phyloP scores from a whole-genome alignment of 2,329 filamentous ascomycete species.

The Aureobasidium sp. region DNA sequence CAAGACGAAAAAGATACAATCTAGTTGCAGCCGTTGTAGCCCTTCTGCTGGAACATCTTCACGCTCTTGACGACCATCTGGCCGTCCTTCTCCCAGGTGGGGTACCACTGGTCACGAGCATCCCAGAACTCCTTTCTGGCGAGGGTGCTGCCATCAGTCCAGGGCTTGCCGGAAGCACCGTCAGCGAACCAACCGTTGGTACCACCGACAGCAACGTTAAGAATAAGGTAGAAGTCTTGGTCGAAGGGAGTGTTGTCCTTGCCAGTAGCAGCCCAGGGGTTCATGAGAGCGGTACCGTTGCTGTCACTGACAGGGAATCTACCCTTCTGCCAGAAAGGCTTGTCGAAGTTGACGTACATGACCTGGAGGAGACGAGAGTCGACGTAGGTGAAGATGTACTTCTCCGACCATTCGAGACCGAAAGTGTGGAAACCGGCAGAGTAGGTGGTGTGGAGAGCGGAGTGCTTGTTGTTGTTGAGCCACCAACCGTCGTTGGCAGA shows the following conservation, averaged over 20 bases:
- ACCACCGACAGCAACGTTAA: constrained; percentile 32
- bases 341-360: constrained; percentile 55
- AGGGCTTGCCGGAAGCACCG: constrained; percentile 63
- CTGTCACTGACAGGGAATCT: constrained; percentile 26
- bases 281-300: constrained; percentile 29
- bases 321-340: constrained; percentile 31
- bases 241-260: constrained; percentile 32
- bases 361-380: constrained; percentile 73
- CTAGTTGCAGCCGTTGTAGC: constrained; percentile 37
- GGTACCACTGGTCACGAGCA: constrained; percentile 27
- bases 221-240: constrained; percentile 33
- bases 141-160: constrained; percentile 59
- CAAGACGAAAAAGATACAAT: background rate
- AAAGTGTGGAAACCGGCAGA: constrained; percentile 62
- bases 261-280: constrained; percentile 30
- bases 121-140: constrained; percentile 74
- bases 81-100: constrained; percentile 29
- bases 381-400: constrained; percentile 82
- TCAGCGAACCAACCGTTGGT: constrained; percentile 69
- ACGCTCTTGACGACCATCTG: constrained; percentile 32
- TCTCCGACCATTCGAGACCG: constrained; percentile 78
- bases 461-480: constrained; percentile 70
- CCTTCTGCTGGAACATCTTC: constrained; percentile 42
- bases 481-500: constrained; percentile 68
- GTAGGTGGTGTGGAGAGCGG: constrained; percentile 68